Base-by-base conservation (phyloP, 2,329 filamentous ascomycete species). In the Cladosporium colombiae region DNA sequence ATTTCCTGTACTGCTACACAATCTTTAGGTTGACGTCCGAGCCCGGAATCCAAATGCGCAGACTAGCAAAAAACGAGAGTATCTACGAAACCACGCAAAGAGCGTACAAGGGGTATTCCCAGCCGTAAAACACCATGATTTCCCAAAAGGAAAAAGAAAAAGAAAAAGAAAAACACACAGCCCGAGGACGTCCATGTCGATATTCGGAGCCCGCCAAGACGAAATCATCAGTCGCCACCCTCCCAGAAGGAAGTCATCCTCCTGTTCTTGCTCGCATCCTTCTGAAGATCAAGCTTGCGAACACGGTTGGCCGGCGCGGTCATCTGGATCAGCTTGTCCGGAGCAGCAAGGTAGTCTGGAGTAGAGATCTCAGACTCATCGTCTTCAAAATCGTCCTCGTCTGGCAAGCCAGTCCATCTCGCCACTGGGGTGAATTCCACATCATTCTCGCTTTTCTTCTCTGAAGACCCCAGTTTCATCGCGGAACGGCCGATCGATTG, bases 231-330 rank as follows among this genome's bases (percentile, higher is more conserved):
- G 5, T 53, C 60, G 16, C 31, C 31, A 37, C 49, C 62, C 14
- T 59, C 53, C 62, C 62, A 65, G 25, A 65, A 65, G 18, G 46
- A 76, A 6, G 75, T 77, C 70, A 78, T 67, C 29, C 76, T 68
- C 61, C 76, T 70, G 35, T 69, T 70, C 65, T 70, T 72, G 62
- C 62, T 67, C 44, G 62, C 66, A 11, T 72, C 72, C n/a, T 56
- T 44, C 50, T 55, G 44, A 40, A 74, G 59, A 23, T 75, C 74
- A 59, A 77, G 68, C 70, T 74, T 76, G 62, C 68, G 68, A 21
- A 76, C 68, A 31, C 72, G 73, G 16, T 76, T 74, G 44, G 74
- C 69, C 25, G 76, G 76, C 62, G 74, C 75, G 52, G 75, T 78
- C 68, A 74, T 73, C 67, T 77, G 76, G 29, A 76, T 66, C 46